Conservation (phyloP, 2,329 filamentous ascomycete species). For the Talaromyces sp. region DNA sequence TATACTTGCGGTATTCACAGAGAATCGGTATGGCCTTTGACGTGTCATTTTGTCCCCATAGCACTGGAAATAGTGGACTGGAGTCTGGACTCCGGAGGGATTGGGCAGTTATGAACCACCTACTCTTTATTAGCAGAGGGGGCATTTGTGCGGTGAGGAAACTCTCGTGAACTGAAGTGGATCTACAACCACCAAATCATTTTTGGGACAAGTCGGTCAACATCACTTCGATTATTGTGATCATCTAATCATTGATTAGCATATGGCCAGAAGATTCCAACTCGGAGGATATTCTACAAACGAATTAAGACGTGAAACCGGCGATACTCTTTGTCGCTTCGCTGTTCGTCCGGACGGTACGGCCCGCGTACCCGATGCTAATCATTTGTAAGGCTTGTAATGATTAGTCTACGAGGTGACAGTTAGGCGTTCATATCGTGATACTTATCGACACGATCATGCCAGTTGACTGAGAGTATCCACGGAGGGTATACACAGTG, state of each 20-base stretch:
- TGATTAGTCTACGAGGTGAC: neutral
- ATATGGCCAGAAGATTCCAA: neutral
- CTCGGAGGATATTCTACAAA: neutral
- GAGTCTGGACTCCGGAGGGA: neutral
- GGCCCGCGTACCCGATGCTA: conserved; percentile 4
- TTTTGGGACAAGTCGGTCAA: neutral
- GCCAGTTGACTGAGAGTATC: neutral
- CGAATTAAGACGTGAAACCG: neutral
- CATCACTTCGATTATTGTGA: neutral
- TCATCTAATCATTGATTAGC: neutral
- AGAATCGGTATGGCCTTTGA: neutral
- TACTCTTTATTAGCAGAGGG: neutral
- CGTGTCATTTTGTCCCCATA: conserved; percentile 2
- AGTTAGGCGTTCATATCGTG: neutral
- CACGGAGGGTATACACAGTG: neutral
- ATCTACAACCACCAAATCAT: neutral
- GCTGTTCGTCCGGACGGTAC: conserved; percentile 1
- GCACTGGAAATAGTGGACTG: neutral
- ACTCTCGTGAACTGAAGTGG: neutral
- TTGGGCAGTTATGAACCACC: neutral
- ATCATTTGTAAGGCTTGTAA: neutral
- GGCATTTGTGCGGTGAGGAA: neutral
- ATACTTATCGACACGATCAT: neutral
- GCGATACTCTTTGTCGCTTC: neutral
- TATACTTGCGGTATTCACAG: neutral